These are phyloP conservation scores for Nasturtium officinale DNA, from an alignment of 345 rosid species.

Conservation along the genomic window DNA sequence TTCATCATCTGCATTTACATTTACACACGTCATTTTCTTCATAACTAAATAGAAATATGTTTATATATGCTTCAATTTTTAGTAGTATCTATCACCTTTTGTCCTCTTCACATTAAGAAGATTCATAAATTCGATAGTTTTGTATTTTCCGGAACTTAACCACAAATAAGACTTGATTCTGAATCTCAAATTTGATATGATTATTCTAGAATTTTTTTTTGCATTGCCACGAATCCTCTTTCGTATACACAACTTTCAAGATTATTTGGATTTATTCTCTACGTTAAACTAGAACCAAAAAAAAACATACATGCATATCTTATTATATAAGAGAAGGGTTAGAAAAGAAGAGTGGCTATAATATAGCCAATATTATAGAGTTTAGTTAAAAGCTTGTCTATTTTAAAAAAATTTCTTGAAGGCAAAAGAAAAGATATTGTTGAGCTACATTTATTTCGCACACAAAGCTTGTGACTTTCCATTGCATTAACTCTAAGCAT, in stretches of 20 bases:
- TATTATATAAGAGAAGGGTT: neutral
- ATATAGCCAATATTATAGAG: slow-evolving; percentile 7
- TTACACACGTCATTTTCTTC: neutral
- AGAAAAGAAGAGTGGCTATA: slow-evolving; percentile 17
- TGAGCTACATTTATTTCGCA: slow-evolving; percentile 34
- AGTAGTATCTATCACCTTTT: slow-evolving; percentile 3
- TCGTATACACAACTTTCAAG: slow-evolving; percentile 17
- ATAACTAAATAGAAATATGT: neutral
- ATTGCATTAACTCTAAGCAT: slow-evolving; percentile 28
- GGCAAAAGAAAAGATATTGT: slow-evolving; percentile 15
- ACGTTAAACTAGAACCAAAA: slow-evolving; percentile 1
- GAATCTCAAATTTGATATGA: neutral
- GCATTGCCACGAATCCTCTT: slow-evolving; percentile 36
- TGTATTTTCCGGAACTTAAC: neutral
- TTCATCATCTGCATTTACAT: slow-evolving; percentile 43
- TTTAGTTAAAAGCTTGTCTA: slow-evolving; percentile 1
- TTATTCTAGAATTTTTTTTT: neutral
- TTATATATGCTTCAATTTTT: neutral
- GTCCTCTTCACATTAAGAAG: neutral
- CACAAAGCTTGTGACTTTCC: slow-evolving; percentile 43
- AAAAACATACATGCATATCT: neutral
- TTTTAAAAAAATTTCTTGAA: neutral
- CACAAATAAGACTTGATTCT: neutral
- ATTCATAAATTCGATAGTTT: slow-evolving; percentile 11
- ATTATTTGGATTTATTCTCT: slow-evolving; percentile 36